Conservation (phyloP, 2,329 filamentous ascomycete species). For the Aureobasidium sp. region DNA sequence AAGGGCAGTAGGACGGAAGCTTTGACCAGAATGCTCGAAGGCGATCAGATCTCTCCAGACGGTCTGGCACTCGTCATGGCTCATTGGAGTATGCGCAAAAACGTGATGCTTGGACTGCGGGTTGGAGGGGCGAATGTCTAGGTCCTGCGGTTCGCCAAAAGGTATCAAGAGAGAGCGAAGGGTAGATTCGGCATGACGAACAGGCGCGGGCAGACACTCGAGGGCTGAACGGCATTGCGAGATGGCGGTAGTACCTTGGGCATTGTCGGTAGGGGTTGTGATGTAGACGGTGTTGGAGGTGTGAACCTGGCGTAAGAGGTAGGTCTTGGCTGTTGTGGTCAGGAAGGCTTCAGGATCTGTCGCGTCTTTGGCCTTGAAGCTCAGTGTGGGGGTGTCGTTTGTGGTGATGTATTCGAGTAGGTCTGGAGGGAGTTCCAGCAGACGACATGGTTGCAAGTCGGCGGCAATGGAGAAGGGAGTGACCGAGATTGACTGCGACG, state of each 20-base stretch:
- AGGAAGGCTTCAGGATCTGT: conserved; percentile 41
- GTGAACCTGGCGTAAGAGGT: conserved; percentile 54
- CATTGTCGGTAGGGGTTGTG: conserved; percentile 28
- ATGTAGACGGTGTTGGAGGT: conserved; percentile 57
- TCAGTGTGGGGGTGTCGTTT: conserved; percentile 34
- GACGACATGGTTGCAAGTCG: conserved; percentile 46
- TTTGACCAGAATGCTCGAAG: conserved; percentile 36
- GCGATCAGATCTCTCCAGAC: conserved; percentile 45
- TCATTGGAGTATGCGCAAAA: conserved; percentile 45
- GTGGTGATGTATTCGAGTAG: conserved; percentile 46
- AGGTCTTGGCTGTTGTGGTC: conserved; percentile 50
- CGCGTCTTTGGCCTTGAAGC: conserved; percentile 30
- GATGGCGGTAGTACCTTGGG: conserved; percentile 27
- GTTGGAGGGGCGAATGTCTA: conserved; percentile 3
- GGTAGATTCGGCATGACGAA: conserved; percentile 26
- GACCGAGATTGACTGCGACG: conserved; percentile 17
- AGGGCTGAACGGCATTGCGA: conserved; percentile 37
- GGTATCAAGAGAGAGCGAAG: conserved; percentile 31
- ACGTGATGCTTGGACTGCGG: conserved; percentile 17
- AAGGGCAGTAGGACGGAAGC: conserved; percentile 29
- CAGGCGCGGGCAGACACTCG: conserved; percentile 28
- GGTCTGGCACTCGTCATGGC: conserved; percentile 40
- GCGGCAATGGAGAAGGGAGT: conserved; percentile 35
- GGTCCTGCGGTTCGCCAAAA: conserved; percentile 23
- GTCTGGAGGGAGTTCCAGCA: conserved; percentile 53